Evolutionary conservation across 2,329 filamentous ascomycete species (phyloP).

Genomic region (Thielaviopsis cerberus): DNA sequence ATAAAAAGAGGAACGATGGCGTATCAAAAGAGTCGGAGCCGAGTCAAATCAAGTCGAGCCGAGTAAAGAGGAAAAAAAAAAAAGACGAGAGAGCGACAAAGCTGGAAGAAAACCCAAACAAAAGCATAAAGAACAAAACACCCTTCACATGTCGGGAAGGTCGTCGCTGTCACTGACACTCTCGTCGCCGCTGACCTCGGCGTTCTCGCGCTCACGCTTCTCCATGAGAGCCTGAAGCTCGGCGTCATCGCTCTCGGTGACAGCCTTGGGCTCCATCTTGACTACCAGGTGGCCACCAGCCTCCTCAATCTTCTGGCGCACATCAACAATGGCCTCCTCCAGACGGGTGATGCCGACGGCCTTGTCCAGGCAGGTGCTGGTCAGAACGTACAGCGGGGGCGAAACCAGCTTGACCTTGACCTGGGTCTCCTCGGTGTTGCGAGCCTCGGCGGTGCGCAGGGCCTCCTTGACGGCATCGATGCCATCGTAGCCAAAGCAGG

Average conservation of each 20-base stretch:
- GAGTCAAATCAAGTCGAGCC: background rate
- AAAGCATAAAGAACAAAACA: constrained; percentile 1
- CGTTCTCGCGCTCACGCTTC: constrained; percentile 94
- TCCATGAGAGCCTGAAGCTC: constrained; percentile 97
- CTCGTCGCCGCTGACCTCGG: constrained; percentile 94
- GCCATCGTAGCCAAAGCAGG: constrained; percentile 87
- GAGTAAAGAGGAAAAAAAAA: background rate
- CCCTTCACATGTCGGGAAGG: constrained; percentile 10
- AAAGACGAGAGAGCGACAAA: background rate
- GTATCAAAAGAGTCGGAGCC: background rate
- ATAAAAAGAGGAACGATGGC: background rate
- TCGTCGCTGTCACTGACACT: constrained; percentile 91
- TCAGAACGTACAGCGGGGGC: constrained; percentile 88
- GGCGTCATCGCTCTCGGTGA: constrained; percentile 95
- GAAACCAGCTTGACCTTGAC: constrained; percentile 99
- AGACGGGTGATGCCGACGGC: constrained; percentile 62
- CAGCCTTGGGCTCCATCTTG: constrained; percentile 98
- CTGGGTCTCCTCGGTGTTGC: constrained; percentile 79
- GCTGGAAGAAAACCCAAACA: background rate
- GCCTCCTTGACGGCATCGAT: constrained; percentile 96
- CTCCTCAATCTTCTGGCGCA: constrained; percentile 59
- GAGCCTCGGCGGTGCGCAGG: constrained; percentile 73
- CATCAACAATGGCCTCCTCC: constrained; percentile 77
- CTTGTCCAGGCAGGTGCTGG: constrained; percentile 91
- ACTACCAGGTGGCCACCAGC: constrained; percentile 67